Conservation (phyloP, 129 eudicot genomes). For the Flaveria sonorensis region DNA sequence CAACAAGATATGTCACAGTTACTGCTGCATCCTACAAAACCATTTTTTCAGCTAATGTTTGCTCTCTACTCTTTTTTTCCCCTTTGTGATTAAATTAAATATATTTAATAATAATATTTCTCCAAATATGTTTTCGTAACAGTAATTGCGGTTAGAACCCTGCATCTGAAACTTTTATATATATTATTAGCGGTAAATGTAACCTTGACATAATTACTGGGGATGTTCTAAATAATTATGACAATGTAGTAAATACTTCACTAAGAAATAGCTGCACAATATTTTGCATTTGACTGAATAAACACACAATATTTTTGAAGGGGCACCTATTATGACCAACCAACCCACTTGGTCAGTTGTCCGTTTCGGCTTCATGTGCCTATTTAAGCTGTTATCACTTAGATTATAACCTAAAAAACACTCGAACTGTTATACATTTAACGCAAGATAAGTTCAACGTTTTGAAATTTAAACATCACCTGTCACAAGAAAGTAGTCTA, state of each 20-base stretch:
- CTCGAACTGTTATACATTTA: not conserved
- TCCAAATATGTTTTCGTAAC: not conserved
- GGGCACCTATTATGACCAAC: no score
- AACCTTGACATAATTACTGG: not conserved
- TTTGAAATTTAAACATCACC: conserved; percentile 41
- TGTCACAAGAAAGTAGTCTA: conserved; percentile 53
- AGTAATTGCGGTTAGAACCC: not conserved
- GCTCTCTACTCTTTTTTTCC: not conserved
- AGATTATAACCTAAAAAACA: no score
- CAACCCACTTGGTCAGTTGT: no score
- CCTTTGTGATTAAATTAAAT: not conserved
- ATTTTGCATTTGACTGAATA: no score
- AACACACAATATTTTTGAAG: no score
- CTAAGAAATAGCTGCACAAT: not conserved
- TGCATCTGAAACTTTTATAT: not conserved
- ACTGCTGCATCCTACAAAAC: conserved; percentile 73
- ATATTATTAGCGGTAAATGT: not conserved
- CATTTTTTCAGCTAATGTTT: not conserved
- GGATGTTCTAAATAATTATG: no score
- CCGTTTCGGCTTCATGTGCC: no score
- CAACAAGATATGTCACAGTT: conserved; percentile 86
- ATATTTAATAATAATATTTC: not conserved
- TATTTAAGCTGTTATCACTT: no score
- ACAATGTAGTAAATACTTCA: not conserved
- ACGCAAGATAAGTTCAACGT: not conserved